phyloP scores from a whole-genome alignment of 1,139 yeast genomes.

The Hemisphaericaspora lyxosophila region DNA sequence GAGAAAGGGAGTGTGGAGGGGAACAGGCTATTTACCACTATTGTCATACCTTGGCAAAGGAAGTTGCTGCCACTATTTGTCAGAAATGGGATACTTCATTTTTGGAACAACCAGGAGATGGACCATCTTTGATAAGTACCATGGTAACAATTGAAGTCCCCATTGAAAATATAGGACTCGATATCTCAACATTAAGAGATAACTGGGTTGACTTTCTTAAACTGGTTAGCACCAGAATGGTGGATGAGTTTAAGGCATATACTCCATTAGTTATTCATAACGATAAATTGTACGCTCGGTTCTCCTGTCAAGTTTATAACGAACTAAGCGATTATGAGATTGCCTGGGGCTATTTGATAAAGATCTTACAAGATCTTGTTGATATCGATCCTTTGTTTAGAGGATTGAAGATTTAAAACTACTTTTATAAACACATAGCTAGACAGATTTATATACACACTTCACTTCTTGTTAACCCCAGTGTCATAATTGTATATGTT shows the following conservation, averaged over 20 bases:
- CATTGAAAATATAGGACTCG: conserved; percentile 12
- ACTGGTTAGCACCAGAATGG: conserved; percentile 9
- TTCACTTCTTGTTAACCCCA: too few species aligned
- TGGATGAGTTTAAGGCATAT: conserved; percentile 36
- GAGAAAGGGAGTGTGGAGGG: conserved; percentile 59
- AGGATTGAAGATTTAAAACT: conserved; percentile 1
- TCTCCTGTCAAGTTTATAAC: conserved; percentile 61
- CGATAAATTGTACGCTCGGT: conserved; percentile 46
- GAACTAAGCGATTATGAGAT: conserved; percentile 53
- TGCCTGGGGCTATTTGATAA: conserved; percentile 34
- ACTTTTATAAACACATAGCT: too few species aligned
- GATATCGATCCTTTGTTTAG: conserved; percentile 2
- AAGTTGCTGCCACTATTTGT: conserved; percentile 40
- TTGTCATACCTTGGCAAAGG: conserved; percentile 42
- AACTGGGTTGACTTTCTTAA: conserved; percentile 12
- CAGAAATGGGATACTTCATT: conserved; percentile 38
- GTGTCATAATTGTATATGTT: too few species aligned
- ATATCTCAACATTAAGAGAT: conserved; percentile 14
- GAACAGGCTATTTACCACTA: conserved; percentile 53
- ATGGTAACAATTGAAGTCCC: conserved; percentile 41
- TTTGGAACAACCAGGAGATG: conserved; percentile 30
- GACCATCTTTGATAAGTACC: conserved; percentile 32
- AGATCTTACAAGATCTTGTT: conserved; percentile 15
- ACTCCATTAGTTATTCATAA: conserved; percentile 47
- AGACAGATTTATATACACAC: too few species aligned